These are phyloP conservation scores for Bryum argenteum DNA, from an alignment of 225 moss, liverwort and hornwort species.

Conservation along the genomic window DNA sequence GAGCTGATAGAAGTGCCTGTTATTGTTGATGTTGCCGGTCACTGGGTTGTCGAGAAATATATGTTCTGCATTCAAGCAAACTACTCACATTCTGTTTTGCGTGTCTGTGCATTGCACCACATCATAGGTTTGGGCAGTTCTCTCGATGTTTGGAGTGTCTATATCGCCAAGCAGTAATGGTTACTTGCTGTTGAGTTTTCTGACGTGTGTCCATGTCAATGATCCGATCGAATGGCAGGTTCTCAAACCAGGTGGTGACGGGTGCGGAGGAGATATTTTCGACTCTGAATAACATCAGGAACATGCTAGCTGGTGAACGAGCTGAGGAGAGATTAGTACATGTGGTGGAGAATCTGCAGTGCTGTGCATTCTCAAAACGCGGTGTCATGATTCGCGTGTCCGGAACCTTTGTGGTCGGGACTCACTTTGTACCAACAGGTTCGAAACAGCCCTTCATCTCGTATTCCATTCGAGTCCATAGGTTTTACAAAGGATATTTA, in stretches of 20 bases:
- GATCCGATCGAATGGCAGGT: constrained; percentile 44
- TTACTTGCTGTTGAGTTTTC: too few relatives aligned
- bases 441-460: background rate
- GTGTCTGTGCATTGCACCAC: constrained; percentile 6
- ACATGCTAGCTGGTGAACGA: constrained; percentile 77
- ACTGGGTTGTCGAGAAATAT: background rate
- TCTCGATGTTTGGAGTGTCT: background rate
- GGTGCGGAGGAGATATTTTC: constrained; percentile 81
- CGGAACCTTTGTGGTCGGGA: constrained; percentile 87
- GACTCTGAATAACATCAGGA: constrained; percentile 75
- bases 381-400: constrained; percentile 96
- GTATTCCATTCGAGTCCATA: background rate
- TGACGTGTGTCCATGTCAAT: background rate
- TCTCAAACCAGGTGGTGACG: constrained; percentile 73
- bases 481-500: background rate
- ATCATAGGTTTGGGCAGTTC: background rate
- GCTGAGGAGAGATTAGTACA: constrained; percentile 94
- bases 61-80: background rate
- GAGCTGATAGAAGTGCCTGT: background rate
- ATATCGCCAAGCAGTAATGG: background rate
- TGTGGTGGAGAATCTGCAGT: constrained; percentile 88
- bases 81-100: background rate
- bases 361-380: constrained; percentile 87
- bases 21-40: background rate
- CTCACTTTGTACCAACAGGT: constrained; percentile 97